phyloP scores from a whole-genome alignment of 2,329 filamentous ascomycete genomes.

The Gliomastix tumulicola region DNA sequence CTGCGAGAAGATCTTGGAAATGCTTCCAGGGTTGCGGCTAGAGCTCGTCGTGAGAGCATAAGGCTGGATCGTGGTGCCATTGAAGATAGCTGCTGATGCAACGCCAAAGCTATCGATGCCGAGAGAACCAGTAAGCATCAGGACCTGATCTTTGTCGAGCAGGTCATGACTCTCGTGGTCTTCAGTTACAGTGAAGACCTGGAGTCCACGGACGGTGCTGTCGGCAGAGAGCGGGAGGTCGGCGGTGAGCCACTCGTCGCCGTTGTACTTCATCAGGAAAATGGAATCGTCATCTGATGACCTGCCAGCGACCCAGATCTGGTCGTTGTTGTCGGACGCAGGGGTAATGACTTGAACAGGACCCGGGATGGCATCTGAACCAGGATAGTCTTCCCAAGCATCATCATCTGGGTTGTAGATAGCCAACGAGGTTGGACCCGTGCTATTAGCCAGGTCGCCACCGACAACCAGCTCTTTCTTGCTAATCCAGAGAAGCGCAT shows the following conservation, averaged over 20 bases:
- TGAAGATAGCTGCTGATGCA: slow-evolving; percentile 80
- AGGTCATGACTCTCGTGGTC: slow-evolving; percentile 59
- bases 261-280: slow-evolving; percentile 80
- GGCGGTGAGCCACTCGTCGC: slow-evolving; percentile 62
- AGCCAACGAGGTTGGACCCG: slow-evolving; percentile 46
- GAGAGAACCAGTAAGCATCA: slow-evolving; percentile 82
- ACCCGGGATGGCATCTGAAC: slow-evolving; percentile 64
- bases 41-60: slow-evolving; percentile 71
- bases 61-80: slow-evolving; percentile 71
- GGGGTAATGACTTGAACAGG: slow-evolving; percentile 70
- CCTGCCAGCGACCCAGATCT: slow-evolving; percentile 78
- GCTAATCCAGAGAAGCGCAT: slow-evolving; percentile 69
- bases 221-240: slow-evolving; percentile 53
- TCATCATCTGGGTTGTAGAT: slow-evolving; percentile 63
- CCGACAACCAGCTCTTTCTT: slow-evolving; percentile 67
- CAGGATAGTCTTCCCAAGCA: slow-evolving; percentile 58
- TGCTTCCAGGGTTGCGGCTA: slow-evolving; percentile 60
- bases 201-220: slow-evolving; percentile 70
- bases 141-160: slow-evolving; percentile 59
- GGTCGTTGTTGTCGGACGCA: slow-evolving; percentile 62
- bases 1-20: slow-evolving; percentile 79
- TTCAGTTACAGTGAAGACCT: slow-evolving; percentile 67
- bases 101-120: slow-evolving; percentile 69
- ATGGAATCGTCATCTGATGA: slow-evolving; percentile 54
- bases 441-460: slow-evolving; percentile 67